Percentiles rank a stretch among this genome's conserved stretches.
These are phyloP conservation scores for Botrytis fragariae DNA, from an alignment of 2,329 filamentous ascomycete genomes.

Conservation along the genomic window DNA sequence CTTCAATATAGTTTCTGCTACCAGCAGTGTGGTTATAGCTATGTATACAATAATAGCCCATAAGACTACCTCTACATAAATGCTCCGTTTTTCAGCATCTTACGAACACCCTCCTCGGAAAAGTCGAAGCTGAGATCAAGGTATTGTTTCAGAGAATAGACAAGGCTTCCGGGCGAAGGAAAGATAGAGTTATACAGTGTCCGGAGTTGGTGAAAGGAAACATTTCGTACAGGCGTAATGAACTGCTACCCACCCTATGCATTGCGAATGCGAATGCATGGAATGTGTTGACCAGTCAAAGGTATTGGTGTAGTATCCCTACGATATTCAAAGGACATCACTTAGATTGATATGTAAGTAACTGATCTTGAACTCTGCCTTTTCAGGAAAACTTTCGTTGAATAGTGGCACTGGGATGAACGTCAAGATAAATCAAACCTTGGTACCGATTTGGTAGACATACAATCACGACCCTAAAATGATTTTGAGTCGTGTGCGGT, in stretches of 20 bases:
- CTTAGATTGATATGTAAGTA: conserved; percentile 28
- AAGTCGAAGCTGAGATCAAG: conserved; percentile 40
- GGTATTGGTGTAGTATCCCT: conserved; percentile 2
- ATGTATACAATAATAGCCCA: neutral
- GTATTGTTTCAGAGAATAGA: conserved; percentile 27
- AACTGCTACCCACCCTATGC: conserved; percentile 49
- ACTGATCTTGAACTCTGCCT: neutral
- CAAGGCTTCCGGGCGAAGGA: conserved; percentile 43
- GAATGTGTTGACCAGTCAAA: conserved; percentile 44
- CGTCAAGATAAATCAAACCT: conserved; percentile 12
- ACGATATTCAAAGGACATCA: conserved; percentile 21
- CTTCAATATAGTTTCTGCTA: neutral
- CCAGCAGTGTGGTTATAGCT: neutral
- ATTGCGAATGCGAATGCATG: conserved; percentile 24
- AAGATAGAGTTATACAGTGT: conserved; percentile 57
- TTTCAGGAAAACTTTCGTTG: neutral
- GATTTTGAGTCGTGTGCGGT: conserved; percentile 41
- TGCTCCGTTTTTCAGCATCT: neutral
- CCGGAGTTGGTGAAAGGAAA: conserved; percentile 50
- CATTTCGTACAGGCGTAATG: conserved; percentile 54
- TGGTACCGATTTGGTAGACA: conserved; percentile 42
- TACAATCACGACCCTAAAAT: conserved; percentile 55
- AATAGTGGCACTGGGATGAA: neutral
- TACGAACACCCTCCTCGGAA: neutral
- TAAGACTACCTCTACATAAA: neutral